phyloP scores from a whole-genome alignment of 805 yeast species.

The Yamadazyma endophytica region DNA sequence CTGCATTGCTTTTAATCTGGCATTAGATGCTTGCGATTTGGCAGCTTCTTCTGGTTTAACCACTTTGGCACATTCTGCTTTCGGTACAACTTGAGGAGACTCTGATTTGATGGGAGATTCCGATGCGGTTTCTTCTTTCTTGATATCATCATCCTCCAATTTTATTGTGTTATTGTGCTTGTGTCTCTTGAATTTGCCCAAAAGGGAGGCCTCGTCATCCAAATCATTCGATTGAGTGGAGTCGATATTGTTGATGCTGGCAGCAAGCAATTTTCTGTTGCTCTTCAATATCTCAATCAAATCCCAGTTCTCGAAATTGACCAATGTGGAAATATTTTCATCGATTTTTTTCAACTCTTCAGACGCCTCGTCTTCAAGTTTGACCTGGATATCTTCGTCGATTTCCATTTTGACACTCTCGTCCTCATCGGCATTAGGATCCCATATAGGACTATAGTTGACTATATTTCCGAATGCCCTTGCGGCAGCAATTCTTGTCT shows the following conservation, averaged over 20 bases:
- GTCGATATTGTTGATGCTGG: conserved; percentile 18
- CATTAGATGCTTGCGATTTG: conserved; percentile 38
- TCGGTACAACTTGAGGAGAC: conserved; percentile 2
- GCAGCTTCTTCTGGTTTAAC: conserved; percentile 1
- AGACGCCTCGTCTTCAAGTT: conserved; percentile 40
- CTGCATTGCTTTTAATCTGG: conserved; percentile 92
- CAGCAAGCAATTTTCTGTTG: conserved; percentile 57
- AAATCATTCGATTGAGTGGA: conserved; percentile 9
- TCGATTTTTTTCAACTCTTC: conserved; percentile 37
- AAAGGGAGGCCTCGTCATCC: conserved; percentile 25
- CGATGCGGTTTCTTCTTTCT: conserved; percentile 6
- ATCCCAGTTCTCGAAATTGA: conserved; percentile 49
- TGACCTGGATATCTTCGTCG: conserved; percentile 18
- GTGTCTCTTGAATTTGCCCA: conserved; percentile 48
- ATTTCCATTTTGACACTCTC: conserved; percentile 17
- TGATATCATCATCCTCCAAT: conserved; percentile 9
- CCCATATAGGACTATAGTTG: conserved; percentile 74
- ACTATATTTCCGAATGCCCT: conserved; percentile 93
- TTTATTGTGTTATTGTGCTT: conserved; percentile 30
- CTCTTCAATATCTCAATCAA: conserved; percentile 45
- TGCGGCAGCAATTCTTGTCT: conserved; percentile 92
- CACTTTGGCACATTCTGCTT: not conserved
- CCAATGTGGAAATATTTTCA: conserved; percentile 38
- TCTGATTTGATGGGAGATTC: too few species aligned
- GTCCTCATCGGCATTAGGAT: conserved; percentile 58